Evolutionary conservation across 345 rosid genomes (phyloP).

Genomic region (Linum usitatissimum): DNA sequence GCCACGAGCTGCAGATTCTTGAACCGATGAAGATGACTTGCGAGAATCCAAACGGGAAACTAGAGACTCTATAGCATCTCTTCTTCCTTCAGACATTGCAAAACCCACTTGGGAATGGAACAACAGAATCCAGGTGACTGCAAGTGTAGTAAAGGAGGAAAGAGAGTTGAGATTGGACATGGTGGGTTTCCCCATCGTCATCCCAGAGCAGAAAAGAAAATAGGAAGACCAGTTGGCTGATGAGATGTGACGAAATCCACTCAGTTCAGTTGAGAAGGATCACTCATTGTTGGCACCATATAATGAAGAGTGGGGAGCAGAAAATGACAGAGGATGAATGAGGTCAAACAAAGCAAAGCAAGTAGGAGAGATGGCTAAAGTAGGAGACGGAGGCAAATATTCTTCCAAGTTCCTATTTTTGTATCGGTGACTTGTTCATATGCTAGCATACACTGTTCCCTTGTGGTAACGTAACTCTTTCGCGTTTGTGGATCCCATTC

Average conservation of each 20-base stretch:
- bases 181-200: not conserved
- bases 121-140: conserved; percentile 5
- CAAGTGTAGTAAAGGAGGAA: conserved; percentile 13
- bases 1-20: conserved; percentile 64
- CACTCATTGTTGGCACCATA: not conserved
- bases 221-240: not conserved
- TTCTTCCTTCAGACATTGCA: conserved; percentile 13
- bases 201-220: too few species aligned
- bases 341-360: not conserved
- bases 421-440: too few species aligned
- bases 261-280: not conserved
- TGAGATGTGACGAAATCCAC: not conserved
- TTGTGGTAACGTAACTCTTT: too few species aligned
- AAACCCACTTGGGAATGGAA: conserved; percentile 3
- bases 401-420: too few species aligned
- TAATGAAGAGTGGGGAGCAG: not conserved
- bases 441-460: too few species aligned
- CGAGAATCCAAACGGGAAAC: conserved; percentile 57
- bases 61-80: conserved; percentile 27
- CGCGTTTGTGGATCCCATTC: too few species aligned
- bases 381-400: not conserved
- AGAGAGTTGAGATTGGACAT: conserved; percentile 2
- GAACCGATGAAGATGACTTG: conserved; percentile 38
- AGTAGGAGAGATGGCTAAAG: not conserved
- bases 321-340: not conserved